A percentile compares a stretch with the other conserved stretches of the same genome.
Evolutionary conservation across 148 eudicot genomes (phyloP).

Genomic region (Rhododendron williamsianum): DNA sequence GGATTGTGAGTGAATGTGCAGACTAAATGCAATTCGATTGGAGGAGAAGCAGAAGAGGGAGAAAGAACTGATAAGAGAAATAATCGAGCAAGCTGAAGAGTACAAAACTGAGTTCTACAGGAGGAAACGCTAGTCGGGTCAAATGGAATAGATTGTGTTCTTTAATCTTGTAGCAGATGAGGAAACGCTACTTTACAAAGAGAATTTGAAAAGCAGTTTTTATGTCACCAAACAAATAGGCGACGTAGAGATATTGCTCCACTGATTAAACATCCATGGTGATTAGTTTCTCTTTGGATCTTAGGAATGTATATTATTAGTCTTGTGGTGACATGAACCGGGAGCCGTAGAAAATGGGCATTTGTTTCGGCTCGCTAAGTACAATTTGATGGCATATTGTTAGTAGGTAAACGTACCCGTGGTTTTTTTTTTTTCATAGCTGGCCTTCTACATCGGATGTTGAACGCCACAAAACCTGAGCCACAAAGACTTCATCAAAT

Average conservation of each 20-base stretch:
- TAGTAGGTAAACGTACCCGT: not conserved
- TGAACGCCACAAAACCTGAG: not conserved
- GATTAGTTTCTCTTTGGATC: not conserved
- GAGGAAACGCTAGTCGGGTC: conserved; percentile 21
- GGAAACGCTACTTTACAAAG: too few species aligned
- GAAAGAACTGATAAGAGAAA: conserved; percentile 51
- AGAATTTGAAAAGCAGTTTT: too few species aligned
- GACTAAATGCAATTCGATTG: conserved; percentile 57
- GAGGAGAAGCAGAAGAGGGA: conserved; percentile 75
- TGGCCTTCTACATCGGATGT: not conserved
- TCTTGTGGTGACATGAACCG: not conserved
- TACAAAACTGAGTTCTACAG: conserved; percentile 56
- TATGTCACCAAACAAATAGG: not conserved
- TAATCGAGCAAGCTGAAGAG: conserved; percentile 59
- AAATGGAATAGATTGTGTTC: too few species aligned
- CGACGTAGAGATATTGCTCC: not conserved
- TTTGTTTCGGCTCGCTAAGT: not conserved
- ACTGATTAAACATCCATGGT: not conserved
- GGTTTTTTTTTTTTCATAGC: too few species aligned
- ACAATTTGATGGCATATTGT: not conserved
- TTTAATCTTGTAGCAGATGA: too few species aligned
- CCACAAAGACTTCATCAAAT: too few species aligned
- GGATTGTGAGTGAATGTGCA: not conserved
- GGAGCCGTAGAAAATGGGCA: not conserved
- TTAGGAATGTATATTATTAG: not conserved